Conservation (phyloP, 2,329 filamentous ascomycete genomes). For the Colletotrichum cuscutae region DNA sequence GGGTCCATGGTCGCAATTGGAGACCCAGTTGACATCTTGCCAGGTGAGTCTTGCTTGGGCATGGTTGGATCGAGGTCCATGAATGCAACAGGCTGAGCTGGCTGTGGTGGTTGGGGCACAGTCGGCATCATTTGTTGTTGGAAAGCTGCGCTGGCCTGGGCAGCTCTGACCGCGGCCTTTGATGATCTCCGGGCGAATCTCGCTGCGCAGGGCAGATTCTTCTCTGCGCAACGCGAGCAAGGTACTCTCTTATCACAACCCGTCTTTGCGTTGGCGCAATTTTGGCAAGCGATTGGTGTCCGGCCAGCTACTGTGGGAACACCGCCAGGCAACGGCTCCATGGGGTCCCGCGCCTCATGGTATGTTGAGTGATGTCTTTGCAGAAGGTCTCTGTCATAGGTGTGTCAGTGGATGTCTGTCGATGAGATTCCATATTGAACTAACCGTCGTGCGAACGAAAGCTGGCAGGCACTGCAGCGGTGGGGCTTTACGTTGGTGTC, state of each 20-base stretch:
- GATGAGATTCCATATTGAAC: slow-evolving; percentile 11
- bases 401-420: slow-evolving; percentile 34
- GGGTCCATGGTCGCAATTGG: slow-evolving; percentile 45
- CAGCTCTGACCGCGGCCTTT: slow-evolving; percentile 56
- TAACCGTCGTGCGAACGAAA: slow-evolving; percentile 62
- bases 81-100: slow-evolving; percentile 45
- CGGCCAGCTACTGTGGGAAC: slow-evolving; percentile 51
- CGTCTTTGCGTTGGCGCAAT: slow-evolving; percentile 51
- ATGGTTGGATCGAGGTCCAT: slow-evolving; percentile 48
- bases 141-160: slow-evolving; percentile 50
- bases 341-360: slow-evolving; percentile 59
- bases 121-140: slow-evolving; percentile 40
- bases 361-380: slow-evolving; percentile 62
- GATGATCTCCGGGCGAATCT: slow-evolving; percentile 62
- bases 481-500: slow-evolving; percentile 67
- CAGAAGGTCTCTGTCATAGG: slow-evolving; percentile 56
- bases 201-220: slow-evolving; percentile 49
- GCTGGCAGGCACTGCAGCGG: slow-evolving; percentile 58
- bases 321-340: slow-evolving; percentile 56
- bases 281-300: slow-evolving; percentile 52
- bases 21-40: slow-evolving; percentile 42
- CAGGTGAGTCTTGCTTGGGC: slow-evolving; percentile 40
- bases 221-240: slow-evolving; percentile 51
- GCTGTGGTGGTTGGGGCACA: slow-evolving; percentile 31
- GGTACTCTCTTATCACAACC: slow-evolving; percentile 51